Evolutionary conservation across 352 stramenopile genomes (phyloP), one percentile per base, ranked within the genome.

Genomic region (Pythium insidiosum): DNA sequence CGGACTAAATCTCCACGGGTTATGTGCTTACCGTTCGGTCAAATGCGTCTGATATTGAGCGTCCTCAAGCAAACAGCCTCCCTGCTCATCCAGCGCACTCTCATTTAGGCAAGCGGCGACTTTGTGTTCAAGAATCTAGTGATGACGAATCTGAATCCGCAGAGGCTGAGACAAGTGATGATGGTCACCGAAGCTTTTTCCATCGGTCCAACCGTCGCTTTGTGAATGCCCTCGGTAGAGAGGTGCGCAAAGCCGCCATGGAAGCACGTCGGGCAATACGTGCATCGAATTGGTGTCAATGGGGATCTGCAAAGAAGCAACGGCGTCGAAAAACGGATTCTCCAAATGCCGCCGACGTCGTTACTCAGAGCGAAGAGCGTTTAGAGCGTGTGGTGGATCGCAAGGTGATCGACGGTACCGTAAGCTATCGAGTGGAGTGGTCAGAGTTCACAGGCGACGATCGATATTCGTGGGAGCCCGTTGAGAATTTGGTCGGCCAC

Each of bases 401-500:
- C 10, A 38, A 38, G 26, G n/a, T 26, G 28, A 26, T 38, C 12
- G 42, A 29, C 7, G 42, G 24, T 19, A 20, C 38, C 6, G 15
- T 33, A 9, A 39, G 22, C 30, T 50, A 41, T 20, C 31, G 43
- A 2, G 43, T 25, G 5, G 43, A 50, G 23, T 50, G 43, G 30
- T 20, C 22, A n/a, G 43, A 50, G 6, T 31, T 34, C 20, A 21
- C 31, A 25, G 20, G 33, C 5, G 43, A 50, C 10, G 36, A 42
- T 7, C 19, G 22, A 1, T 50, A 24, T 30, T 36, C 22, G 11
- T 50, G 43, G 43, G 43, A 41, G 22, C 33, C 43, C 5, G 23
- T 22, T 22, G 43, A 41, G 22, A 47, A 47, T 20, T 29, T 47
- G 5, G 3, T 10, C 2, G 42, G 31, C 9, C 28, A 33, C 28